Percentiles rank a stretch among this genome's conserved stretches.
These are phyloP conservation scores for Ophiognomonia clavigignenti-juglandacearum DNA, from an alignment of 2,329 filamentous ascomycete genomes.

Conservation along the genomic window DNA sequence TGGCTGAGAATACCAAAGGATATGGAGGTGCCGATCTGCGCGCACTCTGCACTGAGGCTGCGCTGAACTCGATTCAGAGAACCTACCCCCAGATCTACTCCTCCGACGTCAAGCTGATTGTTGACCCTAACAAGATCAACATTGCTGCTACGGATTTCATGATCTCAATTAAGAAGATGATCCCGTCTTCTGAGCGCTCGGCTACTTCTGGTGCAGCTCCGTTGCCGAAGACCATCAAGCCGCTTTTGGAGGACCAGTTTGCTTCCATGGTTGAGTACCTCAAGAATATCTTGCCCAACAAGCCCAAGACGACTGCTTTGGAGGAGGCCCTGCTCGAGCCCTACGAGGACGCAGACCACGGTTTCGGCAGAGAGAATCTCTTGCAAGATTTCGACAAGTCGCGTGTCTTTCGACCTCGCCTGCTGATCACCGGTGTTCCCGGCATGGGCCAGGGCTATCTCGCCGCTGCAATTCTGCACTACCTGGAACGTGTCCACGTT, in stretches of 20 bases:
- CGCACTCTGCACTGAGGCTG: constrained; percentile 91
- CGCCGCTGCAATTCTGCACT: constrained; percentile 76
- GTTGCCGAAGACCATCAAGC: constrained; percentile 73
- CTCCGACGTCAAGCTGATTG: constrained; percentile 82
- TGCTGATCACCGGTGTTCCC: constrained; percentile 73
- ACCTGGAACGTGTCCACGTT: constrained; percentile 90
- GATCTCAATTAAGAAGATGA: constrained; percentile 92
- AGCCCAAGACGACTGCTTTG: constrained; percentile 81
- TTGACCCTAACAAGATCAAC: constrained; percentile 78
- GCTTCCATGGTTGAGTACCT: constrained; percentile 63
- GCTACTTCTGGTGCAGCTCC: constrained; percentile 79
- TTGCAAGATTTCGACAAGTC: constrained; percentile 78
- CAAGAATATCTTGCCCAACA: constrained; percentile 73
- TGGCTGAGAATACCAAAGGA: constrained; percentile 88
- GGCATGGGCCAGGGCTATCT: constrained; percentile 96
- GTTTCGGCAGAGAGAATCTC: constrained; percentile 77
- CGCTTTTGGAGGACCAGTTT: constrained; percentile 71
- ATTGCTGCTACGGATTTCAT: constrained; percentile 94
- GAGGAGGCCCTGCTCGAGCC: constrained; percentile 93
- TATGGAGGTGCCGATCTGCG: constrained; percentile 94
- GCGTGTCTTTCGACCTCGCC: constrained; percentile 80
- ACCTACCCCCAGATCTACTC: constrained; percentile 96
- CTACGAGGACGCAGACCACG: constrained; percentile 73
- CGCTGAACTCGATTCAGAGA: constrained; percentile 90
- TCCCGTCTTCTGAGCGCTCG: constrained; percentile 90